Percentiles rank a stretch among this genome's conserved stretches.
These are phyloP conservation scores for Penicillium sp. DNA, from an alignment of 2,329 filamentous ascomycete species.

Conservation along the genomic window DNA sequence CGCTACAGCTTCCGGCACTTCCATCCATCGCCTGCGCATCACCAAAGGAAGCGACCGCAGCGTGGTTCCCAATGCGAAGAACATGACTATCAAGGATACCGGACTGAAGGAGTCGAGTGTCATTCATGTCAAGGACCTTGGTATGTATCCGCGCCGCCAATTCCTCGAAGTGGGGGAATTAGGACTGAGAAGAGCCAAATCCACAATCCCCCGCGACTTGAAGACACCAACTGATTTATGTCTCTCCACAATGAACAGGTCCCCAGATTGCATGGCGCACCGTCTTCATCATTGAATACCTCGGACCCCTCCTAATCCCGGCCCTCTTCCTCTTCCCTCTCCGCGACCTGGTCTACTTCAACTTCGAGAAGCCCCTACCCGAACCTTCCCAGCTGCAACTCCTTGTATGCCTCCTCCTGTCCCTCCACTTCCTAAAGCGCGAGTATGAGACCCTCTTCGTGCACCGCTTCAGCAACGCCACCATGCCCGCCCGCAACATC, in stretches of 20 bases:
- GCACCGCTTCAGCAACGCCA: slow-evolving; percentile 91
- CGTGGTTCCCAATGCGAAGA: slow-evolving; percentile 55
- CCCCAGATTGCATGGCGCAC: slow-evolving; percentile 89
- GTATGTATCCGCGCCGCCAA: slow-evolving; percentile 51
- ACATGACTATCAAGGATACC: slow-evolving; percentile 55
- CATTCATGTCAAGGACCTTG: slow-evolving; percentile 89
- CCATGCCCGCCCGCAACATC: slow-evolving; percentile 89
- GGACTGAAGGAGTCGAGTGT: slow-evolving; percentile 61
- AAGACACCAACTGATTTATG: slow-evolving; percentile 21
- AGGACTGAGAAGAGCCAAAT: neutral
- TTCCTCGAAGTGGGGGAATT: neutral
- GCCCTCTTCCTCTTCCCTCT: slow-evolving; percentile 68
- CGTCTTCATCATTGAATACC: slow-evolving; percentile 93
- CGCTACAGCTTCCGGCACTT: slow-evolving; percentile 55
- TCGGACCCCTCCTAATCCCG: slow-evolving; percentile 89
- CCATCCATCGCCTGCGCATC: slow-evolving; percentile 62
- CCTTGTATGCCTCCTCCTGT: slow-evolving; percentile 71
- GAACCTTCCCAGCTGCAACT: slow-evolving; percentile 67
- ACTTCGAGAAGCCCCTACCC: slow-evolving; percentile 48
- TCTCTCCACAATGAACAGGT: slow-evolving; percentile 54
- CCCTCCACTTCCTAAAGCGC: slow-evolving; percentile 88
- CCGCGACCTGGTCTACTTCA: slow-evolving; percentile 71
- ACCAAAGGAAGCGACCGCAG: slow-evolving; percentile 66
- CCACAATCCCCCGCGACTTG: neutral
- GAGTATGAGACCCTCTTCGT: slow-evolving; percentile 93